These are phyloP conservation scores for Syzygium jambos DNA, from an alignment of 345 rosid genomes.

Conservation along the genomic window DNA sequence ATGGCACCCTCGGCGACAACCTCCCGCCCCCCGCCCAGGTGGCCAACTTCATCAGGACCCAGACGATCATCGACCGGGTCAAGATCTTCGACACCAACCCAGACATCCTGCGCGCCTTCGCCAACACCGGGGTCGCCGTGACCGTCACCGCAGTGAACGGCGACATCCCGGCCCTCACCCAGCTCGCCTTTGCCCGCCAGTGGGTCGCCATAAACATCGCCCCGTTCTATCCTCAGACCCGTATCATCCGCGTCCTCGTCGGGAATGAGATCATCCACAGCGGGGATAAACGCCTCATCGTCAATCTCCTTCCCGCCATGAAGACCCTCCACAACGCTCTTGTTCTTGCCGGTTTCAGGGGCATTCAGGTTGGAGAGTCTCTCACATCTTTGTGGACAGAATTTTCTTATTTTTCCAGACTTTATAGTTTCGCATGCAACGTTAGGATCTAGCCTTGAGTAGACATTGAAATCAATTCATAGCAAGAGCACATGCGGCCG, in stretches of 20 bases:
- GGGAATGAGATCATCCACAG: constrained; percentile 65
- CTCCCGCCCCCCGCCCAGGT: constrained; percentile 68
- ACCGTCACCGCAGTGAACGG: constrained; percentile 52
- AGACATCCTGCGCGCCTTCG: constrained; percentile 62
- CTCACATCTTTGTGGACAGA: neutral
- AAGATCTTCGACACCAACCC: constrained; percentile 67
- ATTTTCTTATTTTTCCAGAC: neutral
- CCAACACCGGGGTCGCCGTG: constrained; percentile 44
- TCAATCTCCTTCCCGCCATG: constrained; percentile 67
- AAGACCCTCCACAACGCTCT: constrained; percentile 46
- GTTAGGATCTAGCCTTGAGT: neutral
- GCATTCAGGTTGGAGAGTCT: constrained; percentile 38
- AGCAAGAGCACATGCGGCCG: no score
- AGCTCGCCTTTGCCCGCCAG: constrained; percentile 21
- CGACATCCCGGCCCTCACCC: constrained; percentile 44
- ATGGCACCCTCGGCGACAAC: constrained; percentile 65
- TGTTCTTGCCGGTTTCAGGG: constrained; percentile 38
- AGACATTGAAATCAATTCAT: no score
- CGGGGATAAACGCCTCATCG: constrained; percentile 24
- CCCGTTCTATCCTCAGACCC: constrained; percentile 66
- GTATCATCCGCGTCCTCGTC: constrained; percentile 45
- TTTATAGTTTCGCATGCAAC: neutral
- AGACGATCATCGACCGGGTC: constrained; percentile 52
- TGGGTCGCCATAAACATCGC: constrained; percentile 52
- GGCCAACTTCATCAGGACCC: constrained; percentile 55